Conservation (phyloP, 345 rosid genomes). For the Salix suchowensis region DNA sequence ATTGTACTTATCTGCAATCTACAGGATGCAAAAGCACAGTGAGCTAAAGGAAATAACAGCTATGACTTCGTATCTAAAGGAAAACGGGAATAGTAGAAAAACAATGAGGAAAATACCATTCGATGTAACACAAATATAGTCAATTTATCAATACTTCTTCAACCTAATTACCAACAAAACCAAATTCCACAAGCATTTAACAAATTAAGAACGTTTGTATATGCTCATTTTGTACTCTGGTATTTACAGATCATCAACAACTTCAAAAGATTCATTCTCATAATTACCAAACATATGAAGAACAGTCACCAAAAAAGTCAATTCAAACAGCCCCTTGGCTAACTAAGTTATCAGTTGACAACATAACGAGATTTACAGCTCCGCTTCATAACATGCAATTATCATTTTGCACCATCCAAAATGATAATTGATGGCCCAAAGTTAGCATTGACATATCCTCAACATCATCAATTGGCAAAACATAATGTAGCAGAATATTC, state of each 20-base stretch:
- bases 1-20: constrained; percentile 88
- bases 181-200: background rate
- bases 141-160: background rate
- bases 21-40: background rate
- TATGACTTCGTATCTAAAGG: background rate
- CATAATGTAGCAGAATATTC: background rate
- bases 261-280: background rate
- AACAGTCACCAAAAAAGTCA: background rate
- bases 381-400: background rate
- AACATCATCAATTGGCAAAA: background rate
- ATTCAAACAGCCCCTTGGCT: background rate
- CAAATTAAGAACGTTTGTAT: background rate
- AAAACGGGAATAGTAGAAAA: background rate
- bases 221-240: background rate
- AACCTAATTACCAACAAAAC: background rate
- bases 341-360: background rate
- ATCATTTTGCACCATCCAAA: background rate
- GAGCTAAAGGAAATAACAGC: background rate
- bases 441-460: background rate
- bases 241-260: background rate
- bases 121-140: too few relatives aligned
- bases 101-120: background rate
- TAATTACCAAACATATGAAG: background rate
- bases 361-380: background rate
- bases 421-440: background rate